A percentile compares a stretch with the other conserved stretches of the same genome.
Conservation (phyloP, 2,329 filamentous ascomycete species). For the Xylariales sp. region DNA sequence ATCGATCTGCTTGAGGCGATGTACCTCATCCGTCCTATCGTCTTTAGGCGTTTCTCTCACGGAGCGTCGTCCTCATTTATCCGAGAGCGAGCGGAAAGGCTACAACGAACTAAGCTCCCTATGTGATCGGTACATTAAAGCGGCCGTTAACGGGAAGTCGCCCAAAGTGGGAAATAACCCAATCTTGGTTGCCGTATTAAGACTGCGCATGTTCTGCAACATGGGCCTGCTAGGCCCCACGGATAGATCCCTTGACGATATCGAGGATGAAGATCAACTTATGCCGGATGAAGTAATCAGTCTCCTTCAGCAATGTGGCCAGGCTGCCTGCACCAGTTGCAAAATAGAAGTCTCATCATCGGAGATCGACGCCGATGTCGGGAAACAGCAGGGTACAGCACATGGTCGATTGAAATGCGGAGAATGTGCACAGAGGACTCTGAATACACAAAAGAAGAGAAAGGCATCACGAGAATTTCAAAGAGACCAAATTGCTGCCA, state of each 20-base stretch:
- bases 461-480: not conserved
- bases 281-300: slow-evolving; percentile 18
- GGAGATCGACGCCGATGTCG: not conserved
- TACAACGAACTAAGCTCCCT: slow-evolving; percentile 29
- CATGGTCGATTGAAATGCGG: slow-evolving; percentile 9
- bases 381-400: not conserved
- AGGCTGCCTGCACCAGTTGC: slow-evolving; percentile 27
- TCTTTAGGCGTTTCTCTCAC: slow-evolving; percentile 30
- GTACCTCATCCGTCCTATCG: slow-evolving; percentile 31
- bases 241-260: slow-evolving; percentile 9
- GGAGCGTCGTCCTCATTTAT: slow-evolving; percentile 27
- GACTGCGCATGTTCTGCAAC: slow-evolving; percentile 47
- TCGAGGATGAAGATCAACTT: slow-evolving; percentile 24
- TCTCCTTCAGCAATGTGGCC: slow-evolving; percentile 34
- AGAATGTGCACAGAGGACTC: not conserved
- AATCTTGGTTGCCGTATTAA: slow-evolving; percentile 41
- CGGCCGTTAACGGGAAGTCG: slow-evolving; percentile 18
- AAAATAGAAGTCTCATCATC: slow-evolving; percentile 11
- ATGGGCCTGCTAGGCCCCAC: slow-evolving; percentile 7
- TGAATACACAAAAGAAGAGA: not conserved
- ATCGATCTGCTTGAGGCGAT: slow-evolving; percentile 40
- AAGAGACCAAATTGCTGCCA: not conserved
- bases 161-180: slow-evolving; percentile 6
- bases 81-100: slow-evolving; percentile 22
- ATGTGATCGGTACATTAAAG: slow-evolving; percentile 33